A percentile compares a stretch with the other conserved stretches of the same genome.
These are phyloP conservation scores for Circinella umbellata DNA, from an alignment of 371 early-diverging fungal genomes.

Conservation along the genomic window DNA sequence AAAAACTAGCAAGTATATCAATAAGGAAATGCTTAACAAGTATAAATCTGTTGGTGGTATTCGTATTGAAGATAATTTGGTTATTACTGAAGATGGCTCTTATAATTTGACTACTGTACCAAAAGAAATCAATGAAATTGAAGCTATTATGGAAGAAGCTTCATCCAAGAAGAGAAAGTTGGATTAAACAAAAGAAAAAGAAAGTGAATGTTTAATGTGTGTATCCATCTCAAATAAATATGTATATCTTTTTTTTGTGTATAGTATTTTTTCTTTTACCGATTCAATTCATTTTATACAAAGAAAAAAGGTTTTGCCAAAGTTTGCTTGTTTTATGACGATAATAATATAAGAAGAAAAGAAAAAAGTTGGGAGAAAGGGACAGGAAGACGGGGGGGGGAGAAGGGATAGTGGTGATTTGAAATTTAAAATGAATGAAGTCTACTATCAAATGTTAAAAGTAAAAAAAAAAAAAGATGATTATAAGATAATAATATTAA, in stretches of 20 bases:
- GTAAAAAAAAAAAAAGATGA: neutral
- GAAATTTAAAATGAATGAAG: neutral
- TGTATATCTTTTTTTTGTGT: neutral
- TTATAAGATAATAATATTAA: neutral
- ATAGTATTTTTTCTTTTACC: too few relatives aligned
- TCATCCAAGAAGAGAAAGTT: slow-evolving; percentile 10
- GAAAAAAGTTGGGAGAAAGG: neutral
- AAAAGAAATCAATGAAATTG: slow-evolving; percentile 76
- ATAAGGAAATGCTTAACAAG: slow-evolving; percentile 70
- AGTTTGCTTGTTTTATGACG: neutral
- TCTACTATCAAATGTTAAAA: neutral
- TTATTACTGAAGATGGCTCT: slow-evolving; percentile 72
- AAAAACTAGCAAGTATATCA: slow-evolving; percentile 64
- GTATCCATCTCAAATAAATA: neutral
- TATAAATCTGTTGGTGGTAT: slow-evolving; percentile 89
- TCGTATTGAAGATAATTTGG: slow-evolving; percentile 91
- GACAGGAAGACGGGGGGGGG: neutral
- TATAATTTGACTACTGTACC: slow-evolving; percentile 79
- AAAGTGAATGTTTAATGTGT: neutral
- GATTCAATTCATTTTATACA: too few relatives aligned
- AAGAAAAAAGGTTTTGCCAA: neutral
- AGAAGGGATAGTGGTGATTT: too few relatives aligned
- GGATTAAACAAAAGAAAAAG: neutral
- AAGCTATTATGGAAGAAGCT: slow-evolving; percentile 46
- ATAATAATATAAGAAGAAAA: neutral